Base-by-base conservation (phyloP, 1,139 yeast genomes). In the Zygosaccharomyces sapae region DNA sequence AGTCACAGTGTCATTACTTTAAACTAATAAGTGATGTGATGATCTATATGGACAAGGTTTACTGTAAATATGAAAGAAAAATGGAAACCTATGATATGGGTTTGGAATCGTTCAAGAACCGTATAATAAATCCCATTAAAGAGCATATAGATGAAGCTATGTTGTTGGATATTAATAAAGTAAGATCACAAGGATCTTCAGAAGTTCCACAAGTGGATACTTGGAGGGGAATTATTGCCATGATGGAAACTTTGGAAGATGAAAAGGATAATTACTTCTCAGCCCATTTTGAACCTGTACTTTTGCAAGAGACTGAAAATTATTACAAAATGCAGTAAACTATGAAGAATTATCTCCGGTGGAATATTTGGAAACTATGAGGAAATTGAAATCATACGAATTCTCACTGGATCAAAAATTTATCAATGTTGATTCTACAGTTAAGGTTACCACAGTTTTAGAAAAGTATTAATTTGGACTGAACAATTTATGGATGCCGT, bases 1-100 rank as follows among this genome's bases (percentile, higher is more conserved):
- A 77, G 39, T 87, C 83, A 44, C 94, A 86, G 64, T 69, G 83
- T 37, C 74, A 82, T 41, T 77, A 87, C 43, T 84, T 89, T 83
- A 75, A 86, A 55, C 81, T 86, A 73, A 78, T 90, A 36, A 79
- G 94, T 55, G 97, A 92, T 63, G 86, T 92, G 3, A 59, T 89
- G 65, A 83, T 89, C 86, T 92, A 92, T 62, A 69, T 92, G 59
- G 76, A 92, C 63, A 76, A 96, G 38, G 96, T 88, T 0, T 88
- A 86, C 57, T 86, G 90, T 25, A 81, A 80, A 53, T 95, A 85
- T 54, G 79, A 80, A 49, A 81, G 80, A 55, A 69, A 79, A 43
- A 79, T 88, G 1, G 69, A 83, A 46, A 75, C 86, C 3, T 85
- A 85, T 59, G 96, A 89, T 59, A 74, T 84, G 41, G 96, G 96